Evolutionary conservation across 371 early-diverging fungal genomes (phyloP), one percentile per base, ranked within the genome.

Genomic region (Rhizomucor miehei): DNA sequence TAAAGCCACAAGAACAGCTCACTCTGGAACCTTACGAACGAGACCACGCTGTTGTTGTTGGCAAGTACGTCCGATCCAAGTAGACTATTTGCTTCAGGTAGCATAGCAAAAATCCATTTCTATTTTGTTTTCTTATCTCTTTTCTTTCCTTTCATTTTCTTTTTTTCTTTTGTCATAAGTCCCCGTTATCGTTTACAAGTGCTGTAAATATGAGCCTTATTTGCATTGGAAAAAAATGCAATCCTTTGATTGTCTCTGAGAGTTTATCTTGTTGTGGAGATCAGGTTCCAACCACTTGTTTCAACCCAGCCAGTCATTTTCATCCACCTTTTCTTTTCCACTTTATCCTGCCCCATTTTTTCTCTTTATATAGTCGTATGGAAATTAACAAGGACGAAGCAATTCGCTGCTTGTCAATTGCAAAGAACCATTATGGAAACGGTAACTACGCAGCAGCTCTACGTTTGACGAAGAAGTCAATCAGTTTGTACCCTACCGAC

Each of bases 21-120:
- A 99, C 99, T 12, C 84, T 99, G 46, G 99, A 99, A 80, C 99
- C 99, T 48, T 99, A 98, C 74, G 99, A 99, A 81, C 92, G 99
- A 83, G 99, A 99, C 78, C 99, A 99, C 90, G 99, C 99, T 57
- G 82, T 99, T 41, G 99, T 99, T 49, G 90, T 98, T 54, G 99
- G 99, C 58, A 86, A 84, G 64, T 97, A 95, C 66, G 77, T 82
- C 62, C 75, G 86, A 51, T 59, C 76, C 68, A 79, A 83, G 67
- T 83, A 83, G 72, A 74, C 4, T 23, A 44, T 13, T 46, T 12
- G 14, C 41, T 41, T 12, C 11, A 16, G 41, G 3, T 29, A 29
- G 29, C 29, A 29, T 29, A 29, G 29, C 29, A 29, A 29, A 29
- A 29, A 29, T 5, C 8, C 29, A 29, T 29, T 8, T 29, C 29